phyloP scores from a whole-genome alignment of 495 filamentous ascomycete species.

The Geopyxis carbonaria region DNA sequence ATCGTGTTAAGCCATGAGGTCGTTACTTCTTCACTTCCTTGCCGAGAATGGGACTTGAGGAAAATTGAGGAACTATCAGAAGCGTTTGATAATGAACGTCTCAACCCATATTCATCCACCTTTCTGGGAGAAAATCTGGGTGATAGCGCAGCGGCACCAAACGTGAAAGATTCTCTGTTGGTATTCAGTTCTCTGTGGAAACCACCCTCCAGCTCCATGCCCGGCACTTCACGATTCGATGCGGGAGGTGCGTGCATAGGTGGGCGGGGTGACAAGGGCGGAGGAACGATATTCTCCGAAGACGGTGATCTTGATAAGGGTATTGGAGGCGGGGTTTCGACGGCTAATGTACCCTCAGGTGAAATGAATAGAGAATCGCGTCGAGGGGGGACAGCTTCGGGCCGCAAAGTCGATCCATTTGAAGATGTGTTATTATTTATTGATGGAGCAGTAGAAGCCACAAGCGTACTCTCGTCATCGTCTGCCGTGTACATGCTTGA shows the following conservation, averaged over 20 bases:
- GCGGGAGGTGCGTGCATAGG: background rate
- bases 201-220: background rate
- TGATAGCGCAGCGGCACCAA: constrained; percentile 21
- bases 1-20: constrained; percentile 94
- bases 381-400: constrained; percentile 24
- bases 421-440: constrained; percentile 17
- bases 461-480: constrained; percentile 30
- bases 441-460: constrained; percentile 29
- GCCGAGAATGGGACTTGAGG: constrained; percentile 31
- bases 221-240: background rate
- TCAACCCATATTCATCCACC: constrained; percentile 19
- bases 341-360: constrained; percentile 3
- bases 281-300: constrained; percentile 14
- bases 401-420: constrained; percentile 17
- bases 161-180: constrained; percentile 22
- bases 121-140: constrained; percentile 16
- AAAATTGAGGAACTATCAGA: constrained; percentile 11
- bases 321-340: constrained; percentile 10
- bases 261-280: constrained; percentile 13
- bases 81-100: constrained; percentile 27
- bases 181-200: constrained; percentile 3
- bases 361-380: constrained; percentile 26
- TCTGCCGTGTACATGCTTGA: constrained; percentile 35
- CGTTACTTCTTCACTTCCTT: constrained; percentile 48
- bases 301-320: constrained; percentile 17